Percentiles rank a stretch among this genome's conserved stretches.
phyloP scores from a whole-genome alignment of 1,284 basidiomycete genomes.

The Microbotryum silenes-acaulis region DNA sequence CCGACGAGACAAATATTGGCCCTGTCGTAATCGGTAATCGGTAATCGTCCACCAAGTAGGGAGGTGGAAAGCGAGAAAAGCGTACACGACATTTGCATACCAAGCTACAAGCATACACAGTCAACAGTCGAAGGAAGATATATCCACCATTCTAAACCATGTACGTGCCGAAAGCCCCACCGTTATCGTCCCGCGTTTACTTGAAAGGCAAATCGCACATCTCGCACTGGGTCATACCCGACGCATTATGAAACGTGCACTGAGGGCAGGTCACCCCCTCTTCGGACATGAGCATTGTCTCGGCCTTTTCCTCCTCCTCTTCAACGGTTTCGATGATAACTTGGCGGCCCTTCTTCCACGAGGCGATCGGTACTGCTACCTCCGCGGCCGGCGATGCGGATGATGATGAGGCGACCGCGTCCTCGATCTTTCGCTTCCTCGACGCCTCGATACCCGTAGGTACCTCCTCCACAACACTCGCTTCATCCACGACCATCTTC shows the following conservation, averaged over 20 bases:
- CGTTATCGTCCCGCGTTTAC: no score
- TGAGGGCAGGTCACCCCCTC: constrained; percentile 25
- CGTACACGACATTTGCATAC: no score
- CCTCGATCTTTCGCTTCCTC: neutral
- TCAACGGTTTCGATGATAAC: neutral
- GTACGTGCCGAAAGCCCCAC: no score
- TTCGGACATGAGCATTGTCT: neutral
- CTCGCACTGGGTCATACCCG: constrained; percentile 29
- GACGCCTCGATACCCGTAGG: neutral
- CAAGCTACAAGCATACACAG: no score
- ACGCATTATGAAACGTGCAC: constrained; percentile 37
- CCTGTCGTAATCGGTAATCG: no score
- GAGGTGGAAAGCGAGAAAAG: no score
- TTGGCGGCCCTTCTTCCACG: neutral
- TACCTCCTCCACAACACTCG: neutral
- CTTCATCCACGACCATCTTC: constrained; percentile 3
- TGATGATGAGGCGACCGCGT: neutral
- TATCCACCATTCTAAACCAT: no score
- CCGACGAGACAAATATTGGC: no score
- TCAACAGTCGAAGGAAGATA: no score
- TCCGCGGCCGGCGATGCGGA: neutral
- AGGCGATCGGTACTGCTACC: neutral
- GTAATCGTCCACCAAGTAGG: no score
- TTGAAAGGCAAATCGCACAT: constrained; percentile 27
- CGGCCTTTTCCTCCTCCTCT: neutral